These are phyloP conservation scores for Chenopodium quinoa DNA, from an alignment of 148 eudicot genomes.

Conservation along the genomic window DNA sequence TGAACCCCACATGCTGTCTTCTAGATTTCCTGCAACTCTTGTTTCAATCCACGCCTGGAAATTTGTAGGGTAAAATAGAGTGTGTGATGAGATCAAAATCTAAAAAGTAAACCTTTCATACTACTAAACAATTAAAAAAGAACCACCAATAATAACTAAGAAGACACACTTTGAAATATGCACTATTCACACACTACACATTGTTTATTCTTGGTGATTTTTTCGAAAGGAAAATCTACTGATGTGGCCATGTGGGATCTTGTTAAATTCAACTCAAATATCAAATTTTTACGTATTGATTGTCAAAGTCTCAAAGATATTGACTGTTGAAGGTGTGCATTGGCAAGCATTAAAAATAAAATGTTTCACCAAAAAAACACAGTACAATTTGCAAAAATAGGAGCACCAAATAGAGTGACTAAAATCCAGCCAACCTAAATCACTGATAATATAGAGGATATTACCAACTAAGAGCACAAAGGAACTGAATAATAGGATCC, in stretches of 20 bases:
- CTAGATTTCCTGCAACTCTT: conserved; percentile 54
- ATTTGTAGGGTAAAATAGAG: conserved; percentile 15
- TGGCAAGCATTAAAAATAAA: too few relatives aligned
- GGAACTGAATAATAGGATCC: not conserved
- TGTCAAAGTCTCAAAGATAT: too few relatives aligned
- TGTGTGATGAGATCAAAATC: not conserved
- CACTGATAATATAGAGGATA: not conserved
- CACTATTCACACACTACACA: too few relatives aligned
- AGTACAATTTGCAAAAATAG: not conserved
- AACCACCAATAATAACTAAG: not conserved
- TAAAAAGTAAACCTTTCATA: not conserved
- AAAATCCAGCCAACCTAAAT: not conserved
- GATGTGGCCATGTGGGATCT: too few relatives aligned
- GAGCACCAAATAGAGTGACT: not conserved
- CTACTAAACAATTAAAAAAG: not conserved
- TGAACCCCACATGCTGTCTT: conserved; percentile 59
- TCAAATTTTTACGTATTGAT: too few relatives aligned
- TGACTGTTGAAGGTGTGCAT: too few relatives aligned
- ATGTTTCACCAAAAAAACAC: too few relatives aligned
- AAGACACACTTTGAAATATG: too few relatives aligned
- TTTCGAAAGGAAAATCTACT: too few relatives aligned
- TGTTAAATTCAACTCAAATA: too few relatives aligned
- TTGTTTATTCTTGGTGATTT: too few relatives aligned
- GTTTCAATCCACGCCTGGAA: conserved; percentile 97
- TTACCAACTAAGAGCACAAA: not conserved